Evolutionary conservation across 257 asterid species (phyloP).

Genomic region (Schizonepeta tenuifolia): DNA sequence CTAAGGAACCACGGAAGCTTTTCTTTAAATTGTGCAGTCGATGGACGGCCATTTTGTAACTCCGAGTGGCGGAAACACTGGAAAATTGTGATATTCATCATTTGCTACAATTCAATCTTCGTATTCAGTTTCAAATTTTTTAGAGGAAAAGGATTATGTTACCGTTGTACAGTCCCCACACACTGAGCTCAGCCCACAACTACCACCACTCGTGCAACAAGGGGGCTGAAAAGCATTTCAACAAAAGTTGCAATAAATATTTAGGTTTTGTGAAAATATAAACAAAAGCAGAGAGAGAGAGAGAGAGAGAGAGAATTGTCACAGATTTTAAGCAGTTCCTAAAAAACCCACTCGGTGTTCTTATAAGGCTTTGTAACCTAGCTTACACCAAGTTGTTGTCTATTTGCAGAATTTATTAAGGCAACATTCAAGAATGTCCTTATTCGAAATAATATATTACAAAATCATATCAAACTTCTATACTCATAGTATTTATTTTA

Average conservation of each 20-base stretch:
- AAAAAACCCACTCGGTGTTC: too few species aligned
- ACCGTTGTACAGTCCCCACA: conserved; percentile 98
- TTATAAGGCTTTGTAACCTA: too few species aligned
- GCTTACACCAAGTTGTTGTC: too few species aligned
- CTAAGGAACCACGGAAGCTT: conserved; percentile 96
- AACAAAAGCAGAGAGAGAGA: background rate
- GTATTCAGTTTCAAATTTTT: background rate
- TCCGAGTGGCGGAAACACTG: conserved; percentile 97
- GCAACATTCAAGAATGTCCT: background rate
- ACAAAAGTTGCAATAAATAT: conserved; percentile 19
- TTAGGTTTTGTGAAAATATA: background rate
- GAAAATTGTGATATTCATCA: conserved; percentile 42
- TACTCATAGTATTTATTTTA: background rate
- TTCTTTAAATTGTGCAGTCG: conserved; percentile 77
- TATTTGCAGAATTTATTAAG: too few species aligned
- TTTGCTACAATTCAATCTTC: background rate
- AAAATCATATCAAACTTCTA: background rate
- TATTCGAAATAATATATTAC: background rate
- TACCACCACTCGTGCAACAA: conserved; percentile 75
- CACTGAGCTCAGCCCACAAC: conserved; percentile 64
- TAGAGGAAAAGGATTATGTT: conserved; percentile 30
- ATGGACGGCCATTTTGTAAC: conserved; percentile 81
- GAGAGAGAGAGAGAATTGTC: background rate
- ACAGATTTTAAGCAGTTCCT: background rate
- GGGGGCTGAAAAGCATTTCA: conserved; percentile 74